These are phyloP conservation scores for Trifolium dubium DNA, from an alignment of 306 rosid species.

Conservation along the genomic window DNA sequence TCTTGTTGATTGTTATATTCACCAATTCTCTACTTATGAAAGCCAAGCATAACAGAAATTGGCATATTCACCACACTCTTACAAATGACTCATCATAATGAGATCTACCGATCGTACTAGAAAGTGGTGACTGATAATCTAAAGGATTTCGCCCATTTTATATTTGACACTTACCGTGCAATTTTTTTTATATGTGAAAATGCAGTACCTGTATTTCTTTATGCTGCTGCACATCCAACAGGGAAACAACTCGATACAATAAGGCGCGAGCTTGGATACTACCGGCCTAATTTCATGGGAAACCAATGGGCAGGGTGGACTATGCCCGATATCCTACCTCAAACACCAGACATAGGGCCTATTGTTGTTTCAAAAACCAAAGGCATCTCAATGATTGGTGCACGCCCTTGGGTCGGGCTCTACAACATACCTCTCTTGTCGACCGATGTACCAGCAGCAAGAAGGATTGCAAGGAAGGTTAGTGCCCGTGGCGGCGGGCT, in stretches of 20 bases:
- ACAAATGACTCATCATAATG: too few relatives aligned
- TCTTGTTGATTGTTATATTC: too few relatives aligned
- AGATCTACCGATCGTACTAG: too few relatives aligned
- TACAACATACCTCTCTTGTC: slow-evolving; percentile 75
- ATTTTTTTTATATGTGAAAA: neutral
- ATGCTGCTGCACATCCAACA: slow-evolving; percentile 84
- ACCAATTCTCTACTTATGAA: too few relatives aligned
- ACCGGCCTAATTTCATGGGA: slow-evolving; percentile 69
- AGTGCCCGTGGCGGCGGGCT: slow-evolving; percentile 90
- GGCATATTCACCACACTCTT: too few relatives aligned
- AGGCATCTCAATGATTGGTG: slow-evolving; percentile 83
- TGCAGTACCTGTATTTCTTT: slow-evolving; percentile 86
- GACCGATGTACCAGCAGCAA: slow-evolving; percentile 52
- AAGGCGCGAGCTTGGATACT: slow-evolving; percentile 73
- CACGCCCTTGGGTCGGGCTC: slow-evolving; percentile 70
- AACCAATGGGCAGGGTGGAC: slow-evolving; percentile 92
- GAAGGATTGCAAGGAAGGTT: slow-evolving; percentile 72
- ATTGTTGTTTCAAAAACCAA: slow-evolving; percentile 45
- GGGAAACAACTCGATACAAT: slow-evolving; percentile 72
- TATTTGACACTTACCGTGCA: neutral
- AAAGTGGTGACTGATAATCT: too few relatives aligned
- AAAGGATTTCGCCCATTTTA: too few relatives aligned
- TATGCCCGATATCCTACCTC: slow-evolving; percentile 59
- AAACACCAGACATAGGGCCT: slow-evolving; percentile 75
- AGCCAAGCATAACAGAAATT: too few relatives aligned